Conservation (phyloP, 176 grass and related monocot genomes). For the Otatea glauca region DNA sequence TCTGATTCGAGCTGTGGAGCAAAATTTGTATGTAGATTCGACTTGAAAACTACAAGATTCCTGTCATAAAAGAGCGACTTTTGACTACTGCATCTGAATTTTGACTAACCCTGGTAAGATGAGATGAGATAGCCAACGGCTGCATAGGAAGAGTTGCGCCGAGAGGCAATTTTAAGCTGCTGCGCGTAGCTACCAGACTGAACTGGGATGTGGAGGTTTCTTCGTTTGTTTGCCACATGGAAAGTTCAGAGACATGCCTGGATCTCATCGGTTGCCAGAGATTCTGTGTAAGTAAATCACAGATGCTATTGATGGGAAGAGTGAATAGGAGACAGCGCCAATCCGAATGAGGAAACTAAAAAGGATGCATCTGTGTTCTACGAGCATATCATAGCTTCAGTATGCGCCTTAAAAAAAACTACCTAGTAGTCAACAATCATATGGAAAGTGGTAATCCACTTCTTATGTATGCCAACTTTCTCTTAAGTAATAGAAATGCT, state of each 20-base stretch:
- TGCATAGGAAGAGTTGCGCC: background rate
- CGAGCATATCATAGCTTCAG: slow-evolving; percentile 35
- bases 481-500: slow-evolving; percentile 38
- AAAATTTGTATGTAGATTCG: slow-evolving; percentile 30
- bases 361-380: slow-evolving; percentile 39
- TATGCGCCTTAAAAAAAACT: slow-evolving; percentile 14
- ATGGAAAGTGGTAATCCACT: slow-evolving; percentile 43
- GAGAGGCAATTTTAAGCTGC: background rate
- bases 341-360: slow-evolving; percentile 39
- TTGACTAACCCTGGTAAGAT: background rate
- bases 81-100: background rate
- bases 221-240: slow-evolving; percentile 25
- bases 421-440: slow-evolving; percentile 38
- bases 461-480: slow-evolving; percentile 36
- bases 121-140: background rate
- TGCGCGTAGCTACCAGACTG: background rate
- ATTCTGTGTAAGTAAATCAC: slow-evolving; percentile 5
- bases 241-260: background rate
- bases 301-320: slow-evolving; percentile 30
- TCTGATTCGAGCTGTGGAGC: slow-evolving; percentile 3
- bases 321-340: slow-evolving; percentile 17
- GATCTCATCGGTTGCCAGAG: slow-evolving; percentile 34
- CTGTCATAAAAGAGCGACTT: slow-evolving; percentile 9
- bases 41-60: background rate
- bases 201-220: background rate